Base-by-base conservation (phyloP, 176 grass and related monocot genomes). In the bread wheat (Triticum aestivum) region DNA sequence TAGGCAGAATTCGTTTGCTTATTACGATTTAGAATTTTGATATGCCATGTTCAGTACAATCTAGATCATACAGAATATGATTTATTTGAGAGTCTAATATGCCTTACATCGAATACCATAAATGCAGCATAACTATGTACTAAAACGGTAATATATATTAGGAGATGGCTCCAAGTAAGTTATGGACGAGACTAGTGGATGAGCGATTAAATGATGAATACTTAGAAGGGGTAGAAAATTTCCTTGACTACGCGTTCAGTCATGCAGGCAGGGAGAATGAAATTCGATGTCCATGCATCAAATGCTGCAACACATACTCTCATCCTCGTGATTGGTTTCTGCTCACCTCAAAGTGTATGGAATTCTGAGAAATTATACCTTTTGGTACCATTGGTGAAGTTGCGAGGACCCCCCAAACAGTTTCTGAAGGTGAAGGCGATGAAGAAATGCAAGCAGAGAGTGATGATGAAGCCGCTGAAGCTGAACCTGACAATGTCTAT, bases 261-360 rank as follows among this genome's bases (percentile, higher is more conserved):
- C 73, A 58, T 1, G 21, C 26, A 7, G 37, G 69, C 45, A 3
- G 23, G 29, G 38, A 3, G 0, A 58, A 14, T 84, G 30, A 47
- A 33, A 75, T 75, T 56, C 11, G 62, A 65, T 65, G 62, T 18
- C 38, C 70, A 3, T 39, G 38, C 38, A 39, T 39, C 38, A 39
- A 39, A 39, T 85, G 73, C 9, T 78, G 83, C 73, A 85, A 85
- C 56, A 78, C 83, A 29, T 85, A 85, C 45, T 56, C 44, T 66
- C 37, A 10, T 10, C 18, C 73, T 41, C 45, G 9, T 56, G 30
- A 11, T 14, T 56, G 38, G 62, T 58, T 14, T 78, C 34, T 78
- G 68, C 32, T 17, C 62, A 85, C 7, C 73, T 85, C 3, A 68
- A 39, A 85, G 34, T 45, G 3, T 58, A 78, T 30, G 73, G 62